Conservation (phyloP, 2,329 filamentous ascomycete genomes). For the Lecanicillium sp. region DNA sequence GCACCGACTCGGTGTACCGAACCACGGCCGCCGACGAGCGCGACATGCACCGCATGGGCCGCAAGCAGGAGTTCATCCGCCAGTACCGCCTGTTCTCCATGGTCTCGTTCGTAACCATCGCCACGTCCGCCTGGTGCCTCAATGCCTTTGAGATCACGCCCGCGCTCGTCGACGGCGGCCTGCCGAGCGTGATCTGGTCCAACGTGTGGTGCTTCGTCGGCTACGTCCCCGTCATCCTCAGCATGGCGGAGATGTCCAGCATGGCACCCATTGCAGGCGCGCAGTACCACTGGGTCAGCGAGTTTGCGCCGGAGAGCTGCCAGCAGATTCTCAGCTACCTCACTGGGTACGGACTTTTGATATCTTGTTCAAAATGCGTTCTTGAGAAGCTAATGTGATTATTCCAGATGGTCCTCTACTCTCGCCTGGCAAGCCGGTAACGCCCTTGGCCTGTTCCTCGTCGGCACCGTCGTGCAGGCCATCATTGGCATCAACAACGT, state of each 20-base stretch:
- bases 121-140: conserved; percentile 9
- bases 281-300: conserved; percentile 20
- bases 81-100: conserved; percentile 12
- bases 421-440: conserved; percentile 18
- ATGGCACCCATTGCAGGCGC: conserved; percentile 20
- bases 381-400: neutral
- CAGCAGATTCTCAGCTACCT: conserved; percentile 12
- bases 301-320: conserved; percentile 14
- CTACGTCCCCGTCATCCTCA: conserved; percentile 13
- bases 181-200: conserved; percentile 12
- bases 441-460: conserved; percentile 14
- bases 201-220: conserved; percentile 9
- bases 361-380: neutral
- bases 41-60: conserved; percentile 13
- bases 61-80: conserved; percentile 12
- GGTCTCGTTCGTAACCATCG: conserved; percentile 12
- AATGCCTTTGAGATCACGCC: conserved; percentile 9
- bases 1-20: neutral
- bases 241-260: conserved; percentile 19
- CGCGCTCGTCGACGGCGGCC: conserved; percentile 11
- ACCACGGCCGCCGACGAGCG: neutral
- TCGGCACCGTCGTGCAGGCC: conserved; percentile 14
- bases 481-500: conserved; percentile 14
- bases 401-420: conserved; percentile 16
- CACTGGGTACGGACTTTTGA: neutral